Evolutionary conservation across 177 flowering plant genomes (phyloP).

Genomic region (Telopea speciosissima): DNA sequence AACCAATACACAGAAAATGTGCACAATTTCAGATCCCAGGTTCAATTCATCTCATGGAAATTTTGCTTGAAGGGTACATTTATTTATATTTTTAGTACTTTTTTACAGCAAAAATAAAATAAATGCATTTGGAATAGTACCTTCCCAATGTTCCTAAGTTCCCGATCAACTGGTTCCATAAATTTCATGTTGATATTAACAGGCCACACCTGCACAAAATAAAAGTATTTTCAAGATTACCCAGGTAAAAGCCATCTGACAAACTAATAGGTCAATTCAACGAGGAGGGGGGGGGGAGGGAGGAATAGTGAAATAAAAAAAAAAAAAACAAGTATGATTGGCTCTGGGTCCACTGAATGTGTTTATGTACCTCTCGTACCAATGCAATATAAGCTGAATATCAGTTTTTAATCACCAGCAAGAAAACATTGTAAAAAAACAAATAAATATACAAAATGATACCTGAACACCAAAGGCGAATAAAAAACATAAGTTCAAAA

Average conservation of each 20-base stretch:
- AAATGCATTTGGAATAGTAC: slow-evolving; percentile 22
- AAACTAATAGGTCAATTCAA: neutral
- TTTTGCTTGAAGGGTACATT: neutral
- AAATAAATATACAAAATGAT: no score
- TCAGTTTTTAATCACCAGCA: neutral
- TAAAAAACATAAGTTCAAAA: neutral
- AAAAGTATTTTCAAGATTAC: neutral
- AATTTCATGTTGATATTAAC: slow-evolving; percentile 64
- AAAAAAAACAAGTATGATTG: neutral
- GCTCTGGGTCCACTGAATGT: neutral
- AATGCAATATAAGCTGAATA: neutral
- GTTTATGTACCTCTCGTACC: neutral
- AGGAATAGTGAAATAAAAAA: neutral
- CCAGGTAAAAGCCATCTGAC: neutral
- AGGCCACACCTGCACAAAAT: slow-evolving; percentile 72
- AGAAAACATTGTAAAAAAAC: no score
- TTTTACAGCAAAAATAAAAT: no score
- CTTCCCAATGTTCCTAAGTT: slow-evolving; percentile 65
- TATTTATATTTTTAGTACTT: neutral
- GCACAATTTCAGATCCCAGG: neutral
- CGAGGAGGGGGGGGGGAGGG: neutral
- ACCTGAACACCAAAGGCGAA: neutral
- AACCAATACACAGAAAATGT: neutral
- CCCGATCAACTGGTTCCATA: slow-evolving; percentile 77
- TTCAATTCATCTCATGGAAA: neutral